Base-by-base conservation (phyloP, 495 filamentous ascomycete genomes). In the Neurospora sp. region DNA sequence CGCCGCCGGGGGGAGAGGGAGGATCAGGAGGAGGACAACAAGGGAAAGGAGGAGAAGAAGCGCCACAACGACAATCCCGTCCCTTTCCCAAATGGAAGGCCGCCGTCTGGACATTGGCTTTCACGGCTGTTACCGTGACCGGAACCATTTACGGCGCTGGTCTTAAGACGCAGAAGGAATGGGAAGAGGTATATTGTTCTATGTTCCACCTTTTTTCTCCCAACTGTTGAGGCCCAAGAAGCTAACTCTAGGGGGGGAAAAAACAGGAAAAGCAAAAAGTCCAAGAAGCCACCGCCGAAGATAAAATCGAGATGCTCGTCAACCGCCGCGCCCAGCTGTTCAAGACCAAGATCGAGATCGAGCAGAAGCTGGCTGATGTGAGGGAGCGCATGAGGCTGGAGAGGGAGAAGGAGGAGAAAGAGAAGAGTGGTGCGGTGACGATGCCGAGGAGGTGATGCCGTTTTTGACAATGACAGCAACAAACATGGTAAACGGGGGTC, bases 91-190 rank as follows among this genome's bases (percentile, higher is more conserved):
- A 71, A 31, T 75, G 73, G 72, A 77, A 80, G 62, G n/a, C 48
- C 69, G 69, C 74, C 12, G 73, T 89, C 48, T 77, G 81, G 70
- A 88, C 88, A 2, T 85, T 78, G 18, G 81, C 82, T 11, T 82
- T 89, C 70, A 81, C 87, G 2, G 84, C 84, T 38, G 81, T 88
- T 39, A 86, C 83, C 27, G 79, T 83, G 39, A 83, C 82, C 1
- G 87, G 89, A 66, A 79, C 85, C 0, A 82, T 84, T 72, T 89
- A 89, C 77, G 89, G 89, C 27, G 89, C 89, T 3, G 84, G 84
- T n/a, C 77, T 91, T 39, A 90, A 90, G 80, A 85, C 82, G 71
- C 79, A 79, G 73, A 79, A 84, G 73, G 85, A 90, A 39, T 80
- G 74, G 69, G 76, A 75, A 12, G 73, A 75, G 5, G 82, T 82